These are phyloP conservation scores for Eutrema yunnanense DNA, from an alignment of 345 rosid species.

Conservation along the genomic window DNA sequence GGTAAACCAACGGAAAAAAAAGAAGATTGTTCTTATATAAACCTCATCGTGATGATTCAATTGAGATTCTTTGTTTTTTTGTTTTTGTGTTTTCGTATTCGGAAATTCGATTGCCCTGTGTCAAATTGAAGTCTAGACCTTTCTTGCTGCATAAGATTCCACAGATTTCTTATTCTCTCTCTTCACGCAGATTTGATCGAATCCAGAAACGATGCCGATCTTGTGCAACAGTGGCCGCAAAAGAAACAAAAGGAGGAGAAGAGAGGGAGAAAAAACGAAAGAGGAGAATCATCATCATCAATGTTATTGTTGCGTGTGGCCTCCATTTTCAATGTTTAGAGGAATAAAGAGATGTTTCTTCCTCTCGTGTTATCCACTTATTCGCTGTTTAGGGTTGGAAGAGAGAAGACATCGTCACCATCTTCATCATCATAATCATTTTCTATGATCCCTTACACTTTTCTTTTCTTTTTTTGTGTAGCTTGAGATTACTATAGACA, in stretches of 20 bases:
- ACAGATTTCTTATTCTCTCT: neutral
- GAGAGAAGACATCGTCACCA: slow-evolving; percentile 42
- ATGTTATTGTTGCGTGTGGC: slow-evolving; percentile 25
- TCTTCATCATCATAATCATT: slow-evolving; percentile 46
- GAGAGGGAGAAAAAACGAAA: slow-evolving; percentile 10
- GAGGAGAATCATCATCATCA: slow-evolving; percentile 1
- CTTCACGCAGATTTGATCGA: neutral
- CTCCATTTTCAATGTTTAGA: slow-evolving; percentile 33
- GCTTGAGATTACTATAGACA: neutral
- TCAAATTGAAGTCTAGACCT: neutral
- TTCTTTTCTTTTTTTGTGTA: neutral
- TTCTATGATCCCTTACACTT: slow-evolving; percentile 25
- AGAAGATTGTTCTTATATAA: neutral
- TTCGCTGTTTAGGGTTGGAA: slow-evolving; percentile 54
- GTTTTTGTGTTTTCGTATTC: neutral
- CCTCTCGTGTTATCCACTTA: slow-evolving; percentile 43
- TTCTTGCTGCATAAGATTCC: slow-evolving; percentile 1
- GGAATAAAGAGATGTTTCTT: slow-evolving; percentile 50
- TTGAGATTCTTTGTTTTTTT: neutral
- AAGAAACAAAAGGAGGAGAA: slow-evolving; percentile 7
- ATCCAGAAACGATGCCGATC: neutral
- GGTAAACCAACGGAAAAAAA: neutral
- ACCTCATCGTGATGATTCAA: neutral
- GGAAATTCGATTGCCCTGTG: neutral
- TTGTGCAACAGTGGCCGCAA: slow-evolving; percentile 1